A percentile compares a stretch with the other conserved stretches of the same genome.
Evolutionary conservation across 1,284 basidiomycete genomes (phyloP).

Genomic region (Singerocomus inundabilis): DNA sequence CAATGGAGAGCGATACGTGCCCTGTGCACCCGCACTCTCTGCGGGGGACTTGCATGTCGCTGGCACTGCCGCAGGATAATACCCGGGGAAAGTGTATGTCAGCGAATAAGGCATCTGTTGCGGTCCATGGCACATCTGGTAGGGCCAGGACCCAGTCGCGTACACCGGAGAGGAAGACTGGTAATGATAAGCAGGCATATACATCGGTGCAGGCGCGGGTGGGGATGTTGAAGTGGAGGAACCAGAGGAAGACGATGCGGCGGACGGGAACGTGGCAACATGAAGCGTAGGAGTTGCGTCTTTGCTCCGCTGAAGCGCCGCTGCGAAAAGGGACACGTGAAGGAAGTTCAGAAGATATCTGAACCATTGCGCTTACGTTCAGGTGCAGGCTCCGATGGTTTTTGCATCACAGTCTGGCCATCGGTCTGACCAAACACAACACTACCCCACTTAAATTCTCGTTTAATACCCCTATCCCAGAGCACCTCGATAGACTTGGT

Average conservation of each 20-base stretch:
- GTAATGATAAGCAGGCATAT: slow-evolving; percentile 24
- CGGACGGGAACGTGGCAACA: slow-evolving; percentile 37
- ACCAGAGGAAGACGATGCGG: slow-evolving; percentile 26
- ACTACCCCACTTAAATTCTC: slow-evolving; percentile 78
- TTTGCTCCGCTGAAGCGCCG: slow-evolving; percentile 15
- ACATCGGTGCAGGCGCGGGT: slow-evolving; percentile 21
- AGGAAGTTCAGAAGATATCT: slow-evolving; percentile 2
- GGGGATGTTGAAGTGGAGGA: slow-evolving; percentile 24
- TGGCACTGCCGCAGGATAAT: slow-evolving; percentile 16
- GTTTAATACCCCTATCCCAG: slow-evolving; percentile 68
- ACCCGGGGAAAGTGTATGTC: slow-evolving; percentile 20
- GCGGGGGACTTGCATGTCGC: slow-evolving; percentile 15
- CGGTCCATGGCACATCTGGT: slow-evolving; percentile 24
- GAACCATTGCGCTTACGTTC: slow-evolving; percentile 33
- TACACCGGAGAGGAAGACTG: slow-evolving; percentile 23
- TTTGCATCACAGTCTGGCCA: slow-evolving; percentile 56
- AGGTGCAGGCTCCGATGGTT: slow-evolving; percentile 51
- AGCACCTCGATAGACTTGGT: slow-evolving; percentile 71
- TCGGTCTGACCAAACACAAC: slow-evolving; percentile 67
- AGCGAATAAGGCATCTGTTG: slow-evolving; percentile 20
- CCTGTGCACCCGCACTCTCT: slow-evolving; percentile 20
- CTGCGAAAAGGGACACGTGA: slow-evolving; percentile 9
- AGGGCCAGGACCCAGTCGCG: slow-evolving; percentile 34
- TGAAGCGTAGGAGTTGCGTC: slow-evolving; percentile 25
- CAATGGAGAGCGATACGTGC: slow-evolving; percentile 28